Evolutionary conservation across 2,329 filamentous ascomycete genomes (phyloP).

Genomic region (Xylaria sp.): DNA sequence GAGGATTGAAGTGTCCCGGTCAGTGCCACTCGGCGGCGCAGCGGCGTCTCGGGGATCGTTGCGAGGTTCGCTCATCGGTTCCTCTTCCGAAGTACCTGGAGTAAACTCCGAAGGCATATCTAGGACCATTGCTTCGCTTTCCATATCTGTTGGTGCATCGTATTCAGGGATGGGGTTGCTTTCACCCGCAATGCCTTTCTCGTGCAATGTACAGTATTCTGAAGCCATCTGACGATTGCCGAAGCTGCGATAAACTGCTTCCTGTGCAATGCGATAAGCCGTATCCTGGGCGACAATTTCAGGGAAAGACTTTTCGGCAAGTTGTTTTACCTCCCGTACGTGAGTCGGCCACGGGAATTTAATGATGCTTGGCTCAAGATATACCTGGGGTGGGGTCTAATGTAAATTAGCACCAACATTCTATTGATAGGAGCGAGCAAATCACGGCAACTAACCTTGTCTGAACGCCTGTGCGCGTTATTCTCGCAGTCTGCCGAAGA

Average conservation of each 20-base stretch:
- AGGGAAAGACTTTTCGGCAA: slow-evolving; percentile 41
- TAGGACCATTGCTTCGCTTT: slow-evolving; percentile 43
- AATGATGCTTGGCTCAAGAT: slow-evolving; percentile 52
- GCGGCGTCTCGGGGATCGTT: slow-evolving; percentile 30
- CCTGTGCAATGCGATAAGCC: slow-evolving; percentile 75
- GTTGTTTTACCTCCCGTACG: slow-evolving; percentile 41
- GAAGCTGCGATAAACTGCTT: slow-evolving; percentile 84
- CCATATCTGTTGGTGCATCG: slow-evolving; percentile 48
- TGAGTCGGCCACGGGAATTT: slow-evolving; percentile 54
- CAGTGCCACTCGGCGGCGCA: slow-evolving; percentile 25
- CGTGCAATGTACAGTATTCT: slow-evolving; percentile 77
- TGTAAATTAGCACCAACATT: slow-evolving; percentile 23
- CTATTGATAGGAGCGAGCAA: not conserved
- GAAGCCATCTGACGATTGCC: slow-evolving; percentile 64
- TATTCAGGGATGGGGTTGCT: slow-evolving; percentile 70
- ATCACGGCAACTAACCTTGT: slow-evolving; percentile 55
- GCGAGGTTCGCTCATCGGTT: slow-evolving; percentile 33
- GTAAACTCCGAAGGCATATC: slow-evolving; percentile 36
- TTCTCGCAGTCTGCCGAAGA: slow-evolving; percentile 78
- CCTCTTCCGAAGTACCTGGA: slow-evolving; percentile 35
- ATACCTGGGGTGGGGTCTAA: slow-evolving; percentile 38
- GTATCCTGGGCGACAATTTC: slow-evolving; percentile 75
- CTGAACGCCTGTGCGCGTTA: slow-evolving; percentile 65
- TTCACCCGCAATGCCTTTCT: slow-evolving; percentile 59
- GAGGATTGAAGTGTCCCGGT: slow-evolving; percentile 32